Evolutionary conservation across 2,329 filamentous ascomycete genomes (phyloP).

Genomic region (Akanthomyces lecanii): DNA sequence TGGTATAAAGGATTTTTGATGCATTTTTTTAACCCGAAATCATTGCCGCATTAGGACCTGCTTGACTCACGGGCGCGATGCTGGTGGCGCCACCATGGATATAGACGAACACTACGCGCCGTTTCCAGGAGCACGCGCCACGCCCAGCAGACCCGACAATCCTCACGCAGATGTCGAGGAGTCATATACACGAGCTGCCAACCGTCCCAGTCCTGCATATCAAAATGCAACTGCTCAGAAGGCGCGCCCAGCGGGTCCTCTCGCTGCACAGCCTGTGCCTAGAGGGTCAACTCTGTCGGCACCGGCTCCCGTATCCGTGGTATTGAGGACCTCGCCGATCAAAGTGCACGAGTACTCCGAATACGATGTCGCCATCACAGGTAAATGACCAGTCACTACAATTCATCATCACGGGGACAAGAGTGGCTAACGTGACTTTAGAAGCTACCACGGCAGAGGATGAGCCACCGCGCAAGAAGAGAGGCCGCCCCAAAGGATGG

Average conservation of each 20-base stretch:
- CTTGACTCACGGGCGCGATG: slow-evolving; percentile 1
- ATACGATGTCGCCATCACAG: background rate
- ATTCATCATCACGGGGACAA: background rate
- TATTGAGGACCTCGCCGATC: slow-evolving; percentile 5
- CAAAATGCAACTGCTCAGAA: background rate
- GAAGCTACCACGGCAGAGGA: background rate
- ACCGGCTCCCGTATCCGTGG: slow-evolving; percentile 8
- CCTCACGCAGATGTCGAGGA: background rate
- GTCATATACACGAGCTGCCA: background rate
- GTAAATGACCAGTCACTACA: background rate
- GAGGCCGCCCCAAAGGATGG: slow-evolving; percentile 48
- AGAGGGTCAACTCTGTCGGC: background rate
- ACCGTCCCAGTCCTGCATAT: background rate
- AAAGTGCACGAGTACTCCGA: slow-evolving; percentile 10
- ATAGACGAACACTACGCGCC: background rate
- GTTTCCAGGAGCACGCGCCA: slow-evolving; percentile 1
- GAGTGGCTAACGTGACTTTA: background rate
- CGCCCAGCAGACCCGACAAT: background rate
- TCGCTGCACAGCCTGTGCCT: background rate
- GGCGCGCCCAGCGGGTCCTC: background rate
- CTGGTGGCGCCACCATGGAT: background rate
- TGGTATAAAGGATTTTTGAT: background rate
- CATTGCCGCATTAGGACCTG: background rate
- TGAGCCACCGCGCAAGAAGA: slow-evolving; percentile 3
- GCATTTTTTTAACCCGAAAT: background rate